Conservation (phyloP, 441 rosid species). For the Corymbia citriodora region DNA sequence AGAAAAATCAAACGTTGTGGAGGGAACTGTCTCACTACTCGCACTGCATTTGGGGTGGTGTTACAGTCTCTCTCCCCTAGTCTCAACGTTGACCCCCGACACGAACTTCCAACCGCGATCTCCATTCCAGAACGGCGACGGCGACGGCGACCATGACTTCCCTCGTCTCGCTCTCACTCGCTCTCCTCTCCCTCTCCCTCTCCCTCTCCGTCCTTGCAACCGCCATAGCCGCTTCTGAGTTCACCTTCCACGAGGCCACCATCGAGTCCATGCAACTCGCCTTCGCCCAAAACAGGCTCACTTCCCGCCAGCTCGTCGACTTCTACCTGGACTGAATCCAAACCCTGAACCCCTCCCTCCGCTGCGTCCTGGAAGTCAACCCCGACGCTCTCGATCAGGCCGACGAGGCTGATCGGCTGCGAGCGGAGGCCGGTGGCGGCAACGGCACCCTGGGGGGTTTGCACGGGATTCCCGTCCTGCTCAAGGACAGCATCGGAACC, state of each 20-base stretch:
- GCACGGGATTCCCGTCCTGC: constrained; percentile 9
- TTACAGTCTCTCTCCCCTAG: neutral
- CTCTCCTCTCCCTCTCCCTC: neutral
- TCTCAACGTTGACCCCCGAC: neutral
- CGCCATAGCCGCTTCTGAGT: neutral
- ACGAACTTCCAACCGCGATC: neutral
- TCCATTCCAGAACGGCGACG: neutral
- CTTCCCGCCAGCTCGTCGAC: constrained; percentile 11
- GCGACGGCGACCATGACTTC: neutral
- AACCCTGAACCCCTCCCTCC: constrained; percentile 21
- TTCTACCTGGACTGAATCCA: constrained; percentile 21
- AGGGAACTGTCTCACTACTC: neutral
- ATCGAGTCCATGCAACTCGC: constrained; percentile 3
- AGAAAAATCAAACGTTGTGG: neutral
- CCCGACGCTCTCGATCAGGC: constrained; percentile 25
- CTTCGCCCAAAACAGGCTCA: neutral
- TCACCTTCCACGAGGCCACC: neutral
- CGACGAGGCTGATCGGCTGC: constrained; percentile 17
- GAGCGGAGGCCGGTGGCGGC: neutral
- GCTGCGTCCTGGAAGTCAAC: constrained; percentile 24
- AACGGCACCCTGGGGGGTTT: neutral
- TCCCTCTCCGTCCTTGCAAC: neutral
- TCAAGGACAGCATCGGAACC: constrained; percentile 14
- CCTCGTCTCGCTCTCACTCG: neutral
- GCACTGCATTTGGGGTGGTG: neutral